A percentile compares a stretch with the other conserved stretches of the same genome.
These are phyloP conservation scores for Acmispon strigosus DNA, from an alignment of 306 rosid species.

Conservation along the genomic window DNA sequence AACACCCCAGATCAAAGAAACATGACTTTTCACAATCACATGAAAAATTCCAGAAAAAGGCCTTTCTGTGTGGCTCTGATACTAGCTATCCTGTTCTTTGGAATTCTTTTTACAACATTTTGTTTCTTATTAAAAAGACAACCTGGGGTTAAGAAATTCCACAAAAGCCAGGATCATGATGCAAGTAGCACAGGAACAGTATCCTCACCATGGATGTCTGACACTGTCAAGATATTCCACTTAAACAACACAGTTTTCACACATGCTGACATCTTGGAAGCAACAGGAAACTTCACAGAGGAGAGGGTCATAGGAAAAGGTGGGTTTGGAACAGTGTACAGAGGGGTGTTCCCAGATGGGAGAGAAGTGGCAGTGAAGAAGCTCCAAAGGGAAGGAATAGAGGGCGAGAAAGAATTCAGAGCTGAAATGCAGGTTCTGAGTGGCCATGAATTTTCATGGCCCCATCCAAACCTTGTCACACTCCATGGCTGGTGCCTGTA, in stretches of 20 bases:
- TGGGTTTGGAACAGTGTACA: conserved; percentile 82
- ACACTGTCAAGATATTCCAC: conserved; percentile 55
- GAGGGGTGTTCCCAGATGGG: conserved; percentile 69
- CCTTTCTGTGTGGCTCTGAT: conserved; percentile 26
- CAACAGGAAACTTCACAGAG: conserved; percentile 70
- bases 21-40: not conserved
- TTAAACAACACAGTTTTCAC: conserved; percentile 73
- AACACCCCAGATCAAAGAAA: conserved; percentile 8
- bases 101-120: conserved; percentile 34
- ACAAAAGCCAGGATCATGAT: conserved; percentile 27
- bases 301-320: conserved; percentile 75
- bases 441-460: conserved; percentile 72
- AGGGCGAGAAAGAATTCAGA: conserved; percentile 78
- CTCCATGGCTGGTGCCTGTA: conserved; percentile 84
- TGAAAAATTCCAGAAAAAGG: conserved; percentile 21
- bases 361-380: conserved; percentile 89
- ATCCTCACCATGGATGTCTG: conserved; percentile 56
- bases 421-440: conserved; percentile 83
- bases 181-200: conserved; percentile 11
- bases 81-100: conserved; percentile 41
- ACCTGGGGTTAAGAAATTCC: not conserved
- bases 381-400: conserved; percentile 70
- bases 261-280: conserved; percentile 63
- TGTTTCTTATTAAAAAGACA: conserved; percentile 39
- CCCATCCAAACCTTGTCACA: conserved; percentile 84